Conservation (phyloP, 805 yeast genomes). For the Candida wancherniae region DNA sequence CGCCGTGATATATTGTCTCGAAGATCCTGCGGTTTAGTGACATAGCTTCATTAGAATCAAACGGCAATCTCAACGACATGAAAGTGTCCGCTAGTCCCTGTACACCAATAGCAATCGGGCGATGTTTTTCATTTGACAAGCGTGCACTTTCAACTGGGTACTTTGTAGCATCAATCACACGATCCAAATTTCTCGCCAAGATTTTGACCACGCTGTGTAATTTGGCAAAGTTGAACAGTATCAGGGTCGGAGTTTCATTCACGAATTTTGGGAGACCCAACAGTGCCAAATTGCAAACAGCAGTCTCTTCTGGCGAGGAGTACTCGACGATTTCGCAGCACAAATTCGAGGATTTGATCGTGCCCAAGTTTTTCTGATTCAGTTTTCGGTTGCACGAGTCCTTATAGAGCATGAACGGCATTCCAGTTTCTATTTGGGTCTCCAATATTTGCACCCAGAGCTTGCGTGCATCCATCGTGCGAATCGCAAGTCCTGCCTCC, state of each 20-base stretch:
- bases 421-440: constrained; percentile 94
- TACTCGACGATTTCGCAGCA: constrained; percentile 95
- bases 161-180: constrained; percentile 75
- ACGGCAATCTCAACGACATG: constrained; percentile 74
- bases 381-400: constrained; percentile 86
- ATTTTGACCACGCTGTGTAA: constrained; percentile 77
- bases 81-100: constrained; percentile 94
- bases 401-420: constrained; percentile 90
- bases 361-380: constrained; percentile 89
- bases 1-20: constrained; percentile 94
- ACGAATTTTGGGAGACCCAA: constrained; percentile 81
- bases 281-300: constrained; percentile 93
- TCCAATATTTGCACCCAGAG: constrained; percentile 86
- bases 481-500: constrained; percentile 54
- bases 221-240: constrained; percentile 63
- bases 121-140: constrained; percentile 69
- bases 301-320: constrained; percentile 87
- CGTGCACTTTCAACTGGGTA: constrained; percentile 82
- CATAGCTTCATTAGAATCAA: constrained; percentile 78
- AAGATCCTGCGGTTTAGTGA: constrained; percentile 77
- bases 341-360: constrained; percentile 86
- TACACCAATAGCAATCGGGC: constrained; percentile 98
- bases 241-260: constrained; percentile 28
- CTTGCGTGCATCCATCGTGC: constrained; percentile 75
- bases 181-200: constrained; percentile 72